These are phyloP conservation scores for Ascochyta rabiei DNA, from an alignment of 2,329 filamentous ascomycete species.

Conservation along the genomic window DNA sequence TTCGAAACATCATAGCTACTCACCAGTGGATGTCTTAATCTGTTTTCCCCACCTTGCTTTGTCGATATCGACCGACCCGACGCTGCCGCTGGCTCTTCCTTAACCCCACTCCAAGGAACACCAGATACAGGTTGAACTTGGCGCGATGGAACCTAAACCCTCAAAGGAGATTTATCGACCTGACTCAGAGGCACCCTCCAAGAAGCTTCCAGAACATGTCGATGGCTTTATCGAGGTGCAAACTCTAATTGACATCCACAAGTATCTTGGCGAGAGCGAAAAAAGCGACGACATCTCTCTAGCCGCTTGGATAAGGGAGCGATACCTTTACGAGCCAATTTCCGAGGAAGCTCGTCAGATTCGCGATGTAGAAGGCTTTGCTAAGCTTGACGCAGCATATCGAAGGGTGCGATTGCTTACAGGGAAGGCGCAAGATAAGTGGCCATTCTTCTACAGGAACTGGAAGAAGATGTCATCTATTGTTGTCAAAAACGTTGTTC, in stretches of 20 bases:
- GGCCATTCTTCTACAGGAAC: constrained; percentile 37
- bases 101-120: constrained; percentile 9
- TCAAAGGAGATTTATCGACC: constrained; percentile 1
- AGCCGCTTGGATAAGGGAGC: constrained; percentile 30
- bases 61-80: background rate
- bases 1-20: no score
- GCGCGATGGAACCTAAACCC: constrained; percentile 13
- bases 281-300: constrained; percentile 27
- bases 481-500: constrained; percentile 26
- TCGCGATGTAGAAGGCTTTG: constrained; percentile 29
- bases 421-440: constrained; percentile 39
- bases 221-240: constrained; percentile 32
- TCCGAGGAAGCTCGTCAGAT: constrained; percentile 19
- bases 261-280: constrained; percentile 27
- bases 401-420: constrained; percentile 37
- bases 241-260: constrained; percentile 30
- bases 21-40: background rate
- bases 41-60: background rate
- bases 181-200: constrained; percentile 6
- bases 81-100: constrained; percentile 6
- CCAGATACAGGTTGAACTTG: background rate
- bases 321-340: constrained; percentile 27
- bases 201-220: constrained; percentile 21
- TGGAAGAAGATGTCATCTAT: constrained; percentile 32
- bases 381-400: constrained; percentile 35